Evolutionary conservation across 257 asterid genomes (phyloP).

Genomic region (Marsdenia floribunda): DNA sequence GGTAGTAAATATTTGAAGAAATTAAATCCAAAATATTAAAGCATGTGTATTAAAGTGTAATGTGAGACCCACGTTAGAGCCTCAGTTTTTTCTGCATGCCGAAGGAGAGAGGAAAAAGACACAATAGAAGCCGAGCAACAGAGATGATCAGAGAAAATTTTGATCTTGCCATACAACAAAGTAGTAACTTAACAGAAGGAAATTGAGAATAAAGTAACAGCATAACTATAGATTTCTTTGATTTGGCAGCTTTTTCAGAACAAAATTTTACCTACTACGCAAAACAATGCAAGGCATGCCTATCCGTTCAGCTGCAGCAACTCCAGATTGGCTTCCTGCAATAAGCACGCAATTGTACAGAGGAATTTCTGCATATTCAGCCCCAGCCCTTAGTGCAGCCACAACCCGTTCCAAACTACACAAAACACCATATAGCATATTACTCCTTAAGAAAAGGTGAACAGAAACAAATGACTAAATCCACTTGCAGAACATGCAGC

Average conservation of each 20-base stretch:
- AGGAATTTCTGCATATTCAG: slow-evolving; percentile 64
- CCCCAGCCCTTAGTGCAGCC: slow-evolving; percentile 83
- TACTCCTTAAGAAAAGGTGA: background rate
- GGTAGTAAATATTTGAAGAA: too few relatives aligned
- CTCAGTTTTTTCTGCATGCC: background rate
- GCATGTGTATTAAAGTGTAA: too few relatives aligned
- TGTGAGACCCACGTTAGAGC: too few relatives aligned
- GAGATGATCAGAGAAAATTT: too few relatives aligned
- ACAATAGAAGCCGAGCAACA: too few relatives aligned
- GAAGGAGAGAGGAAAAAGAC: background rate
- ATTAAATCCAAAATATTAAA: too few relatives aligned
- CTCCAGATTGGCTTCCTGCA: slow-evolving; percentile 84
- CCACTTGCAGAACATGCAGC: background rate
- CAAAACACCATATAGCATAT: slow-evolving; percentile 1
- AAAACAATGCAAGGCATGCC: slow-evolving; percentile 81
- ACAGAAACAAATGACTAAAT: background rate
- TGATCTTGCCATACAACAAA: background rate
- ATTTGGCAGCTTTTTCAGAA: background rate
- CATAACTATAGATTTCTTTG: background rate
- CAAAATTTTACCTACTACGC: slow-evolving; percentile 70
- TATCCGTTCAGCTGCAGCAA: slow-evolving; percentile 74
- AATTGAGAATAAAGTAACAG: background rate
- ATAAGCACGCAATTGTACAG: slow-evolving; percentile 56
- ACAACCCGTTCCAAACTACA: slow-evolving; percentile 59
- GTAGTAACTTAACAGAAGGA: background rate